Percentiles rank a stretch among this genome's conserved stretches.
Conservation (phyloP, 2,329 filamentous ascomycete genomes). For the Rasamsonia emersonii region DNA sequence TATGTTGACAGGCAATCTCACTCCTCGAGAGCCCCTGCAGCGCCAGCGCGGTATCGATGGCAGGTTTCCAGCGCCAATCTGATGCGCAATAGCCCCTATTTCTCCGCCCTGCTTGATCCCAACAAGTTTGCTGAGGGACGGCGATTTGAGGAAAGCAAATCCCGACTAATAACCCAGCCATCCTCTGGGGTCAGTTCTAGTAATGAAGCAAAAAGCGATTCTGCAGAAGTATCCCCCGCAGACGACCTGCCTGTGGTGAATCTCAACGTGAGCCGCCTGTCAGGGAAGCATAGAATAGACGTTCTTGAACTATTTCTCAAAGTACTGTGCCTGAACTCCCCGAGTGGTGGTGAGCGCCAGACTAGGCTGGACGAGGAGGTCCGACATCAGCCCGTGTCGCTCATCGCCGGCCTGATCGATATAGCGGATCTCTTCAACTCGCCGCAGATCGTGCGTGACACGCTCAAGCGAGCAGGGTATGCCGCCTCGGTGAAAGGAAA, state of each 20-base stretch:
- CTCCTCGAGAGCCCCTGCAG: slow-evolving; percentile 6
- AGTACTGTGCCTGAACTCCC: slow-evolving; percentile 20
- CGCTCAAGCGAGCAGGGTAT: slow-evolving; percentile 19
- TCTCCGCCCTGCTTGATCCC: slow-evolving; percentile 31
- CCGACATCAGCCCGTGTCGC: slow-evolving; percentile 19
- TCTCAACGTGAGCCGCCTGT: slow-evolving; percentile 18
- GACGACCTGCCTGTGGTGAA: slow-evolving; percentile 18
- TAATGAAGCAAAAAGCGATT: neutral
- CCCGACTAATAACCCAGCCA: slow-evolving; percentile 9
- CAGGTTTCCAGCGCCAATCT: slow-evolving; percentile 26
- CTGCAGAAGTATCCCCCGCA: slow-evolving; percentile 1
- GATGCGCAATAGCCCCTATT: slow-evolving; percentile 29
- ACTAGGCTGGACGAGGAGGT: slow-evolving; percentile 17
- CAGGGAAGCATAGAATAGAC: slow-evolving; percentile 20
- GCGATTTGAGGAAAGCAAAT: slow-evolving; percentile 20
- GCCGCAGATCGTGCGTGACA: slow-evolving; percentile 14
- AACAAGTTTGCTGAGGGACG: slow-evolving; percentile 35
- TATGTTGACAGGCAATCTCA: slow-evolving; percentile 14
- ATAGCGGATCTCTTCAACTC: slow-evolving; percentile 29
- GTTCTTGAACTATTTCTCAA: slow-evolving; percentile 26
- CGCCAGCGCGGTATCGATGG: slow-evolving; percentile 17
- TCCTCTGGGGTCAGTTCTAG: slow-evolving; percentile 4
- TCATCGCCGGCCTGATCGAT: slow-evolving; percentile 24
- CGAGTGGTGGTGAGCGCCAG: slow-evolving; percentile 12
- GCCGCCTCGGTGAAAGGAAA: slow-evolving; percentile 21